Conservation (phyloP, 306 rosid genomes). For the Quercus wislizeni region DNA sequence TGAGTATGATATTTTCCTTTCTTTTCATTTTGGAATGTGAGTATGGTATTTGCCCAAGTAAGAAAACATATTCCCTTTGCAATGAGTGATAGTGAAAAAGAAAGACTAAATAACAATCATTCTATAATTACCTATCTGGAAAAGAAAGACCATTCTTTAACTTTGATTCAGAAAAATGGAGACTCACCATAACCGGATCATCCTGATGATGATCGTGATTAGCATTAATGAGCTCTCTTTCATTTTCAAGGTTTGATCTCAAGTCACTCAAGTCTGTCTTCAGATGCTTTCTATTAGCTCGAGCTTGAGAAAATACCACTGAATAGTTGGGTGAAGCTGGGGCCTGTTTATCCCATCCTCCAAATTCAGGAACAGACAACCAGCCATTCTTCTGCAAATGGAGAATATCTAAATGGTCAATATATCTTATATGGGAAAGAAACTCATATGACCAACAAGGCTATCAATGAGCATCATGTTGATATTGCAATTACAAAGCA, state of each 20-base stretch:
- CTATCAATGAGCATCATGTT: not conserved
- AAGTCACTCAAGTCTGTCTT: conserved; percentile 48
- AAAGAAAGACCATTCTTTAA: not conserved
- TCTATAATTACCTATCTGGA: not conserved
- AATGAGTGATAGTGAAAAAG: not conserved
- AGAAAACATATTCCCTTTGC: not conserved
- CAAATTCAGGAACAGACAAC: conserved; percentile 84
- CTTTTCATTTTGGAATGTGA: not conserved
- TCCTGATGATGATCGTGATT: conserved; percentile 15
- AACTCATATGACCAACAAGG: not conserved
- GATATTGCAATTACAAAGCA: not conserved
- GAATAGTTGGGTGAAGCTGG: conserved; percentile 61
- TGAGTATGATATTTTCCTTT: not conserved
- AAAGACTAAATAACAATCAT: not conserved
- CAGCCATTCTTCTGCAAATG: conserved; percentile 44
- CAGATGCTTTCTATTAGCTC: conserved; percentile 57
- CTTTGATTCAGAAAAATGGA: not conserved
- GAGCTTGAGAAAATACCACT: conserved; percentile 64
- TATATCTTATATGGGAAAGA: not conserved
- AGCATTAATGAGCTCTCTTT: conserved; percentile 19
- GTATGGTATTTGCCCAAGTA: conserved; percentile 4
- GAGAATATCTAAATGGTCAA: not conserved
- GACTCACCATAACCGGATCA: conserved; percentile 24
- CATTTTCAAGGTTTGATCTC: conserved; percentile 49
- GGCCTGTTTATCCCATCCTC: conserved; percentile 70